Base-by-base conservation (phyloP, 306 rosid species). In the Ceratonia siliqua region DNA sequence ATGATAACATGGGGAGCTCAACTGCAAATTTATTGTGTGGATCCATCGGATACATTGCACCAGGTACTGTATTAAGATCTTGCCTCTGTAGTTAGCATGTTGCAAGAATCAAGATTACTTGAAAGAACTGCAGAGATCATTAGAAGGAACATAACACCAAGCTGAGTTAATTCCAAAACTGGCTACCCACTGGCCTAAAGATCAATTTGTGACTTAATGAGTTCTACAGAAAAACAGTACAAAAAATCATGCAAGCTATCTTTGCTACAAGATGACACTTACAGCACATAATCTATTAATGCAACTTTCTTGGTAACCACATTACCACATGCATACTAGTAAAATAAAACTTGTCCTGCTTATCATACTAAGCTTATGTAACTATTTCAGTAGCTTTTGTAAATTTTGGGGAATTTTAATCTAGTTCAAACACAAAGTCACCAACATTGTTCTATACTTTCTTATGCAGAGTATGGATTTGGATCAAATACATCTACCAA, bases 31-130 rank as follows among this genome's bases (percentile, higher is more conserved):
- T 82, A 43, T 69, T 90, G 20, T 63, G 85, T 28, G 96, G 96
- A 73, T 86, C 96, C 18, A 80, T 80, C 20, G 91, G 93, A 71
- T 88, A 91, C 79, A 88, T 87, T 43, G 93, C 90, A 62, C 96
- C 93, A 83, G 93, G 93, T 90, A 81, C 15, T 64, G 21, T 5
- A 54, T 46, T 41, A 59, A 36, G 55, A 56, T 17, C 14, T 64
- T 62, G 27, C 42, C 28, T 72, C 27, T 48, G 67, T 8, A 45
- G 1, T 15, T 10, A 28, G 13, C 15, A 56, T 35, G 36, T 35
- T 35, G 18, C 36, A 39, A 59, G 30, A 22, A 14, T n/a, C 46
- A 64, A 58, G 41, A 22, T 18, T 22, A 21, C 20, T 33, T 28
- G 0, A 27, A 68, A 59, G 9, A 5, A 25, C 21, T 11, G 15